Evolutionary conservation across 2,329 filamentous ascomycete species (phyloP), one percentile per base, ranked within the genome.

Genomic region (Ophiostoma ulmi): DNA sequence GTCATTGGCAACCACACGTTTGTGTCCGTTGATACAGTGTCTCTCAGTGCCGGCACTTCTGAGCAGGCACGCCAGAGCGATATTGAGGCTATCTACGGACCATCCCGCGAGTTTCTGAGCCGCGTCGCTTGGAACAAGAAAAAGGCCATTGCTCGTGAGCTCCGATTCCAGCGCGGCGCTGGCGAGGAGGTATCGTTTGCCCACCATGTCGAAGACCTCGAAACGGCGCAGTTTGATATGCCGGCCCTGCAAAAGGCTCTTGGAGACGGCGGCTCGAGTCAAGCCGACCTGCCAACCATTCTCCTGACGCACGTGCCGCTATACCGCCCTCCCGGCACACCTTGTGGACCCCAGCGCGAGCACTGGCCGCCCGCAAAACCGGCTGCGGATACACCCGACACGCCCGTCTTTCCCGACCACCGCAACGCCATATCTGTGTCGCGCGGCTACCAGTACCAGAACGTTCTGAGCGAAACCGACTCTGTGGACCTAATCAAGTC

Each of bases 1-100:
- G 86, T 98, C 5, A 85, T 98, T 69, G 95, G 92, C 14, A 99
- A 99, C 77, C 95, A 99, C 78, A 96, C 93, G 0, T 93, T 99
- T 77, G 92, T 99, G 26, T 96, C 93, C 0, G 86, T 99, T 8
- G 95, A 99, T 78, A 88, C 90, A 0, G 90, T 97, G 5, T 97
- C 94, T 0, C 80, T 98, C 75, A 97, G 93, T 77, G 94, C 95
- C 3, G 85, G 78, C 64, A 82, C 82, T 1, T 87, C 86, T 1
- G 78, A 82, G 67, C 82, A 85, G 77, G 84, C 83, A 52, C 80
- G 83, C 68, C 78, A 80, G 5, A 80, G 85, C 69, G 85, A 88
- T 55, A 78, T 88, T 22, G 80, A 80, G 58, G 82, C 85, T 52
- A 90, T 98, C 22, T 97, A 92, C 83, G 85, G 85, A 35, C 92